Evolutionary conservation across 371 early-diverging fungal species (phyloP), one percentile per base, ranked within the genome.

Genomic region (Amoeboaphelidium occidentale): DNA sequence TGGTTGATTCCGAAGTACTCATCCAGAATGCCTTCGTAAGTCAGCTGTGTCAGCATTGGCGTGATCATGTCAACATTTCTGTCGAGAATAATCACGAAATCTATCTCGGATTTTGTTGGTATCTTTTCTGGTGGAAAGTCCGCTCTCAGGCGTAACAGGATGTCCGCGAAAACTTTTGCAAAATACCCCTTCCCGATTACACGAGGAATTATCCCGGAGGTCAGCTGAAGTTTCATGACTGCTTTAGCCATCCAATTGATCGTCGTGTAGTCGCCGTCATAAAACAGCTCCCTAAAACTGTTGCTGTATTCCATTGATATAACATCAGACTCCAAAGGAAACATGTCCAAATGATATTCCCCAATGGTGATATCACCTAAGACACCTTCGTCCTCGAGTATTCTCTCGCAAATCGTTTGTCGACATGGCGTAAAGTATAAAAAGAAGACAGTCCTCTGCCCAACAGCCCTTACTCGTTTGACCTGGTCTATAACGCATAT

Each of bases 11-110:
- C 60, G 50, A 59, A 64, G n/a, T 63, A 27, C 49, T 64, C 68
- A 58, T 90, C 88, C 50, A 94, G 72, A 23, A 91, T 64, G 1
- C 90, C 90, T 61, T 88, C 84, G 61, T 92, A 94, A 0, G 96
- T 91, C 48, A 91, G 61, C 58, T 86, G 85, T 0, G 88, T 91
- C 56, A 86, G 78, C 42, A 94, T 61, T 2, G 90, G 91, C 1
- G 89, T 89, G 20, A 84, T 66, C 42, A 89, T 57, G 60, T 94
- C 96, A 2, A 81, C 80, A 26, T 73, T 73, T 2, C 92, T 73
- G 52, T 94, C 96, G 26, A 94, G 66, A 23, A 94, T 73, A 26
- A 91, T 73, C 32, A 89, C 58, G n/a, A 85, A 76, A 57, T 89
- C 89, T 46, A 90, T 73, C 43, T 71, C 75, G 25, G 74, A 72